Conservation (phyloP, 148 eudicot genomes). For the Hydrangea macrophylla region DNA sequence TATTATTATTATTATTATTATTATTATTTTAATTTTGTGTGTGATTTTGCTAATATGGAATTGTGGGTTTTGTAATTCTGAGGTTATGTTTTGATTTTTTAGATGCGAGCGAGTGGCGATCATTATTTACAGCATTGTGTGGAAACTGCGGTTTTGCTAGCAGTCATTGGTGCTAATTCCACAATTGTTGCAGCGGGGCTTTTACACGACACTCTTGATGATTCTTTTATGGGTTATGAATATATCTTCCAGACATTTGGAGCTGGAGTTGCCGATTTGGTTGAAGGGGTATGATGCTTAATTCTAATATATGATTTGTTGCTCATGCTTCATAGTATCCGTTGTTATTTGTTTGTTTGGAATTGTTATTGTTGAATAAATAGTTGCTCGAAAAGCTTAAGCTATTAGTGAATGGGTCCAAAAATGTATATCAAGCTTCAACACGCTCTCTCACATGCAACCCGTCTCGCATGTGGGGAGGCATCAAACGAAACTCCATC, state of each 20-base stretch:
- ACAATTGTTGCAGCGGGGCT: slow-evolving; percentile 95
- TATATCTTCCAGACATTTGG: slow-evolving; percentile 58
- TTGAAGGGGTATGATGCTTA: slow-evolving; percentile 65
- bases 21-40: background rate
- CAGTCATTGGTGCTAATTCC: slow-evolving; percentile 73
- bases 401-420: too few species aligned
- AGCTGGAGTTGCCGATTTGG: slow-evolving; percentile 80
- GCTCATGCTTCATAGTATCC: background rate
- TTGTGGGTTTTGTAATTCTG: background rate
- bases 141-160: slow-evolving; percentile 82
- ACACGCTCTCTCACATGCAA: too few species aligned
- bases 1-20: background rate
- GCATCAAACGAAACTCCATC: too few species aligned
- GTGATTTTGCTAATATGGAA: too few species aligned
- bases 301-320: too few species aligned
- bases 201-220: slow-evolving; percentile 90
- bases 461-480: too few species aligned
- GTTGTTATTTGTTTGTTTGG: background rate
- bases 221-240: slow-evolving; percentile 64
- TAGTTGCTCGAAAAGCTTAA: too few species aligned
- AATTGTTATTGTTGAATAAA: too few species aligned
- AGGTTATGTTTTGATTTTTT: slow-evolving; percentile 24
- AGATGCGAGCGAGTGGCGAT: slow-evolving; percentile 92
- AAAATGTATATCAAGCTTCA: too few species aligned
- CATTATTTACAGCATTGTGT: slow-evolving; percentile 93